Percentiles rank a stretch among this genome's conserved stretches.
phyloP scores from a whole-genome alignment of 2,329 filamentous ascomycete species.

The Sordariomycetes sp. region DNA sequence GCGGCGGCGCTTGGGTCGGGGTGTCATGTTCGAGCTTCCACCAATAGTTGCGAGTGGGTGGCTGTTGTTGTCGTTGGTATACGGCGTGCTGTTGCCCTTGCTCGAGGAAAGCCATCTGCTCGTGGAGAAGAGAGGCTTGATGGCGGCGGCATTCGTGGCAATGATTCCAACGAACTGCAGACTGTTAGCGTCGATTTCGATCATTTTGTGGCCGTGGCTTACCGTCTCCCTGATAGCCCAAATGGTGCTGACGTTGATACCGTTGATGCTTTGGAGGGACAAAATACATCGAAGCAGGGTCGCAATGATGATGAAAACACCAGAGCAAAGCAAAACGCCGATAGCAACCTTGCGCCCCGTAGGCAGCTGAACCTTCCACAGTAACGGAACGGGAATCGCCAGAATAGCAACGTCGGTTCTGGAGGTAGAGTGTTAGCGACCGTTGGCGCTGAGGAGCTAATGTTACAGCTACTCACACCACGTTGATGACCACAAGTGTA shows the following conservation, averaged over 20 bases:
- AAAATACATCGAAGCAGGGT: slow-evolving; percentile 30
- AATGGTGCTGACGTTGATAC: slow-evolving; percentile 27
- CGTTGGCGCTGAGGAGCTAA: not conserved
- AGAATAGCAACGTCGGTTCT: slow-evolving; percentile 30
- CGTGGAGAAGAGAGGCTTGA: slow-evolving; percentile 27
- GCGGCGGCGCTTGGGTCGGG: not conserved
- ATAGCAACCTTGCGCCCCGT: slow-evolving; percentile 26
- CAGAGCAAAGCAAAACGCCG: slow-evolving; percentile 28
- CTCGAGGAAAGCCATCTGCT: slow-evolving; percentile 21
- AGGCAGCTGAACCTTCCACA: slow-evolving; percentile 27
- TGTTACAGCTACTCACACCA: slow-evolving; percentile 15
- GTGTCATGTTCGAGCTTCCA: slow-evolving; percentile 7
- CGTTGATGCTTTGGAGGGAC: slow-evolving; percentile 22
- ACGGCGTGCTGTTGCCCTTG: slow-evolving; percentile 17
- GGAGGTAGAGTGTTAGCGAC: not conserved
- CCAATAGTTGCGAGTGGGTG: slow-evolving; percentile 16
- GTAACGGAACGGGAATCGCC: slow-evolving; percentile 27
- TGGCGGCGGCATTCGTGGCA: slow-evolving; percentile 29
- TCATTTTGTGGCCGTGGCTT: slow-evolving; percentile 4
- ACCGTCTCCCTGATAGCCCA: slow-evolving; percentile 34
- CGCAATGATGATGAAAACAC: slow-evolving; percentile 32
- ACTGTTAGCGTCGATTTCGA: not conserved
- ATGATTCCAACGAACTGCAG: slow-evolving; percentile 31
- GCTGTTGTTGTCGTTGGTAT: slow-evolving; percentile 13
- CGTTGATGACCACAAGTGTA: slow-evolving; percentile 23